Percentiles rank a stretch among this genome's conserved stretches.
These are phyloP conservation scores for Macrophomina tecta DNA, from an alignment of 2,329 filamentous ascomycete species.

Conservation along the genomic window DNA sequence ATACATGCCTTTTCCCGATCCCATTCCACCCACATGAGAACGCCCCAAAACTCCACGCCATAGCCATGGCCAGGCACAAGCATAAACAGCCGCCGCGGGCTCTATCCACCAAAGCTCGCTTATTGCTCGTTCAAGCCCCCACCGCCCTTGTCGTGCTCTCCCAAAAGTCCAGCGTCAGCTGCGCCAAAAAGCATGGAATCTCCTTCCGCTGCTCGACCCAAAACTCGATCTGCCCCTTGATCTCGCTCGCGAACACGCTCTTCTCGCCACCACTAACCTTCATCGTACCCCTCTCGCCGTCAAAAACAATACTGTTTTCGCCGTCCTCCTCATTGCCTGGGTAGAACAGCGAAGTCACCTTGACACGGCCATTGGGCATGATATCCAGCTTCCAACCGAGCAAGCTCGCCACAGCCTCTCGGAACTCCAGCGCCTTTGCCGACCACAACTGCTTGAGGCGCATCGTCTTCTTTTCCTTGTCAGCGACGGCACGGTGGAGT, in stretches of 20 bases:
- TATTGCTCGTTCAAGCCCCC: not conserved
- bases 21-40: not conserved
- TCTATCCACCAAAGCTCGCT: not conserved
- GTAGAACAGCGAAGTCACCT: constrained; percentile 85
- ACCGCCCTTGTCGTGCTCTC: constrained; percentile 60
- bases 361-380: constrained; percentile 94
- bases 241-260: constrained; percentile 84
- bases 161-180: constrained; percentile 90
- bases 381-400: constrained; percentile 96
- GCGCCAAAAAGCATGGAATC: constrained; percentile 90
- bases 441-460: constrained; percentile 93
- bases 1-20: not conserved
- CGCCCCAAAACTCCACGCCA: not conserved
- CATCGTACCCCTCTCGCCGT: constrained; percentile 95
- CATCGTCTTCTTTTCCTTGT: constrained; percentile 78
- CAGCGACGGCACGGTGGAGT: constrained; percentile 55
- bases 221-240: constrained; percentile 86
- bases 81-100: not conserved
- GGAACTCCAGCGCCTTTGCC: constrained; percentile 90
- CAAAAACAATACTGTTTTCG: constrained; percentile 74
- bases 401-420: constrained; percentile 89
- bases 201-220: constrained; percentile 95
- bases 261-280: constrained; percentile 91
- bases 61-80: not conserved
- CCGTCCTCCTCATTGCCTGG: constrained; percentile 70